These are phyloP conservation scores for Candida orba DNA, from an alignment of 805 yeast species.

Conservation along the genomic window DNA sequence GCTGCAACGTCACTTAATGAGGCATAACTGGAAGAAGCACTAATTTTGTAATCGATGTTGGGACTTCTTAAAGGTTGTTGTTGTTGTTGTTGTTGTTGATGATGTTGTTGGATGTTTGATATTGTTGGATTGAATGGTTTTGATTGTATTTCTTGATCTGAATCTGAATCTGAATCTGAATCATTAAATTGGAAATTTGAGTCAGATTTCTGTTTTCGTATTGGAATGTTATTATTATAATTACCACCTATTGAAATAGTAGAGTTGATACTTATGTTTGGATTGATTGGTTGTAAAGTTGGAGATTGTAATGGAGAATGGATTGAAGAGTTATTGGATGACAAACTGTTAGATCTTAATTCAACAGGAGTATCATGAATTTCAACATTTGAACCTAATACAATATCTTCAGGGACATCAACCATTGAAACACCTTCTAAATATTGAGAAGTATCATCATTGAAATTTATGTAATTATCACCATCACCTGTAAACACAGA, in stretches of 20 bases:
- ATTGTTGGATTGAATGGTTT: constrained; percentile 3
- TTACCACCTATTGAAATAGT: too few species aligned
- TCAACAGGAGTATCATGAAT: background rate
- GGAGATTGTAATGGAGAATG: constrained; percentile 5
- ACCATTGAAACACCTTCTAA: constrained; percentile 22
- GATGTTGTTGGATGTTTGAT: too few species aligned
- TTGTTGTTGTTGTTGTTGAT: too few species aligned
- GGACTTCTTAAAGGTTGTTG: background rate
- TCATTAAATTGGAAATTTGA: constrained; percentile 6
- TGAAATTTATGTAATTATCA: constrained; percentile 10
- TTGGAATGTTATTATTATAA: background rate
- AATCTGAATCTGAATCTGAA: constrained; percentile 22
- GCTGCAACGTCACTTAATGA: constrained; percentile 36
- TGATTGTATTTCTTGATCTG: constrained; percentile 11
- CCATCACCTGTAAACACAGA: constrained; percentile 56
- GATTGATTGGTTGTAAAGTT: background rate
- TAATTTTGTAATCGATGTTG: constrained; percentile 9
- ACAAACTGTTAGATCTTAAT: too few species aligned
- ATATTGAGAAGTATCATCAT: constrained; percentile 18
- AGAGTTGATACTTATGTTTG: background rate
- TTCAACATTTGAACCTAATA: constrained; percentile 21
- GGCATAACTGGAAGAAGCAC: constrained; percentile 33
- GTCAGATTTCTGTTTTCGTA: background rate
- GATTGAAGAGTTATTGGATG: background rate
- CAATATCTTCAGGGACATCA: constrained; percentile 25